These are phyloP conservation scores for Metschnikowia sp. DNA, from an alignment of 805 yeast species.

Conservation along the genomic window DNA sequence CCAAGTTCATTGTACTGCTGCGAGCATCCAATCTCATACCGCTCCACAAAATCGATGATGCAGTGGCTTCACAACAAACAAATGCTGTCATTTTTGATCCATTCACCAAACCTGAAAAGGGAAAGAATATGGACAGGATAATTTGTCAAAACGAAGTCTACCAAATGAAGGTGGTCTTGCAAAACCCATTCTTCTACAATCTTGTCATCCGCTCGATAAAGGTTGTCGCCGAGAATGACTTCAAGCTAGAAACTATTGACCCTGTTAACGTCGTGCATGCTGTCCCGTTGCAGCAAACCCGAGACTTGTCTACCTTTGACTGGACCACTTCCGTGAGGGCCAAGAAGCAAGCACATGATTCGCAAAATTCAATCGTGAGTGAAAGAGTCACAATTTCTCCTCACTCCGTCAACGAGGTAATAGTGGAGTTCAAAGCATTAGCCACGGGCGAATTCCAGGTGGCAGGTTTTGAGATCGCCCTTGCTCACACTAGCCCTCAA, in stretches of 20 bases:
- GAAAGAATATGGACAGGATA: conserved; percentile 48
- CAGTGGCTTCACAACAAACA: neutral
- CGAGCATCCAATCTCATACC: conserved; percentile 3
- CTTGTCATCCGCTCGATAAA: conserved; percentile 52
- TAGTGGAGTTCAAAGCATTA: conserved; percentile 48
- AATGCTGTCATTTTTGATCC: conserved; percentile 50
- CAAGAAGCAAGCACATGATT: neutral
- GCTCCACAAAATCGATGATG: neutral
- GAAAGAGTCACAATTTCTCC: conserved; percentile 25
- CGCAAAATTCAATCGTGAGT: neutral
- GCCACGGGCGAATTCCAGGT: conserved; percentile 48
- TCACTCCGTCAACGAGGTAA: conserved; percentile 31
- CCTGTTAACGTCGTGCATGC: neutral
- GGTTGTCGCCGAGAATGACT: conserved; percentile 32
- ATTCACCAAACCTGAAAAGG: conserved; percentile 18
- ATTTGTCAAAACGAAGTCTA: conserved; percentile 49
- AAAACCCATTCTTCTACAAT: conserved; percentile 79
- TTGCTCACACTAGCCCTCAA: conserved; percentile 49
- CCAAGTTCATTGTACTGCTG: conserved; percentile 27
- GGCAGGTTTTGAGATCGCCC: conserved; percentile 47
- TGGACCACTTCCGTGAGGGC: conserved; percentile 1
- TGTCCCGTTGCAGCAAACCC: conserved; percentile 1
- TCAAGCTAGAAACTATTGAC: conserved; percentile 25
- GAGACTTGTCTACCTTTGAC: neutral
- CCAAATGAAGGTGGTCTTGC: conserved; percentile 54